Evolutionary conservation across 2,329 filamentous ascomycete genomes (phyloP).

Genomic region (Aspergillus fructus): DNA sequence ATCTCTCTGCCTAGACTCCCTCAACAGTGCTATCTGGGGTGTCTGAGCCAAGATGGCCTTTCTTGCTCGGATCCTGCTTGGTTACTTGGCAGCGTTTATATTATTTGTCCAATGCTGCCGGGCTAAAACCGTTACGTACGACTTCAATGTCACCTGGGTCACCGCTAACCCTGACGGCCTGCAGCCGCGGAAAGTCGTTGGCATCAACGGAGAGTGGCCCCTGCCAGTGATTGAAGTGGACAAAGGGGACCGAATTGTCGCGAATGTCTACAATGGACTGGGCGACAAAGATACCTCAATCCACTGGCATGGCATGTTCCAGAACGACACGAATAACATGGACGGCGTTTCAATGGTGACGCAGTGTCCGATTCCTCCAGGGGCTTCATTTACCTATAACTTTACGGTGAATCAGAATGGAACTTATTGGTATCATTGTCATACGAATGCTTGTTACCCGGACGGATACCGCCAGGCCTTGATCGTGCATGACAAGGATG

Average conservation of each 20-base stretch:
- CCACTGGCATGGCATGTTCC: constrained; percentile 69
- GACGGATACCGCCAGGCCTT: constrained; percentile 67
- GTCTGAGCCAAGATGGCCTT: no score
- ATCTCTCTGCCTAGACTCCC: no score
- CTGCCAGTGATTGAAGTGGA: constrained; percentile 56
- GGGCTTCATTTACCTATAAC: constrained; percentile 65
- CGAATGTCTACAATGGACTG: constrained; percentile 40
- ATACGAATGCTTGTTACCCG: constrained; percentile 66
- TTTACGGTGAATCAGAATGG: constrained; percentile 67
- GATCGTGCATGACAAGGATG: constrained; percentile 60
- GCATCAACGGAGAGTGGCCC: constrained; percentile 76
- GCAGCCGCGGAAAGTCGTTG: constrained; percentile 62
- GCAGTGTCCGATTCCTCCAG: constrained; percentile 67
- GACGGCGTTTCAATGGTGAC: constrained; percentile 67
- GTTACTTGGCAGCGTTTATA: background rate
- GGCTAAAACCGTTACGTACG: background rate
- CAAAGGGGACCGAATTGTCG: constrained; percentile 38
- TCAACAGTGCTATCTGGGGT: no score
- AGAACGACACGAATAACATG: constrained; percentile 68
- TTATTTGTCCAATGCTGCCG: background rate
- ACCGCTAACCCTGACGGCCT: constrained; percentile 69
- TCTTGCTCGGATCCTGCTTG: no score
- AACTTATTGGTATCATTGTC: constrained; percentile 79
- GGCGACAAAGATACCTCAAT: constrained; percentile 41
- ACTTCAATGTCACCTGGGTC: constrained; percentile 65